Conservation (phyloP, 176 grass and related monocot genomes). For the Guadua angustifolia region DNA sequence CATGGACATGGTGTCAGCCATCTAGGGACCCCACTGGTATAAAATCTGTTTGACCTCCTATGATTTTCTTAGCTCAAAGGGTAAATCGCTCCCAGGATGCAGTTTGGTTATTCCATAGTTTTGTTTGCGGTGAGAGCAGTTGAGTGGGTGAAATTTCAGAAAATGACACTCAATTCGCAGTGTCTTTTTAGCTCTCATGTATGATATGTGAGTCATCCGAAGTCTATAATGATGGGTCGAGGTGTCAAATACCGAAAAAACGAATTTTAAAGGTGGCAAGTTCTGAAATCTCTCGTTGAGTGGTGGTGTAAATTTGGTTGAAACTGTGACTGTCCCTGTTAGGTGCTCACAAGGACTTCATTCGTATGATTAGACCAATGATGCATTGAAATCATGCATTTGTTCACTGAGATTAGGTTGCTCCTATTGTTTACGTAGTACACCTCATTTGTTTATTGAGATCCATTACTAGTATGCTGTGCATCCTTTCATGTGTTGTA, state of each 20-base stretch:
- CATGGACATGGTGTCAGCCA: not conserved
- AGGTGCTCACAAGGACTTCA: not conserved
- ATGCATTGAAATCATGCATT: not conserved
- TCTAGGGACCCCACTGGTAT: not conserved
- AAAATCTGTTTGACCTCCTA: not conserved
- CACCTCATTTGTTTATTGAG: not conserved
- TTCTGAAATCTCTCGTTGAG: too few relatives aligned
- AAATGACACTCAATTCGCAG: too few relatives aligned
- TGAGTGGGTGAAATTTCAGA: too few relatives aligned
- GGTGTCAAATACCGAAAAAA: too few relatives aligned
- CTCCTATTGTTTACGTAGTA: not conserved
- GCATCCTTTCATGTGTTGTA: not conserved
- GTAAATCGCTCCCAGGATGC: not conserved
- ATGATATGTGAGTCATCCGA: too few relatives aligned
- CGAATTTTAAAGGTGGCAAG: too few relatives aligned
- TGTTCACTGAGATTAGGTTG: constrained; percentile 12
- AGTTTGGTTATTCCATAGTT: not conserved
- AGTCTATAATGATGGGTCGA: too few relatives aligned
- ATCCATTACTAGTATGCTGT: not conserved
- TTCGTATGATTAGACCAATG: not conserved
- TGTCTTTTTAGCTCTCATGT: too few relatives aligned
- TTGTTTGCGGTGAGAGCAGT: not conserved
- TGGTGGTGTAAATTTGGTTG: not conserved
- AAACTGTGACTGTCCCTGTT: not conserved
- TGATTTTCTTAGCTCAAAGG: not conserved